phyloP scores from a whole-genome alignment of 2,329 filamentous ascomycete genomes.

The Fusarium sp. region DNA sequence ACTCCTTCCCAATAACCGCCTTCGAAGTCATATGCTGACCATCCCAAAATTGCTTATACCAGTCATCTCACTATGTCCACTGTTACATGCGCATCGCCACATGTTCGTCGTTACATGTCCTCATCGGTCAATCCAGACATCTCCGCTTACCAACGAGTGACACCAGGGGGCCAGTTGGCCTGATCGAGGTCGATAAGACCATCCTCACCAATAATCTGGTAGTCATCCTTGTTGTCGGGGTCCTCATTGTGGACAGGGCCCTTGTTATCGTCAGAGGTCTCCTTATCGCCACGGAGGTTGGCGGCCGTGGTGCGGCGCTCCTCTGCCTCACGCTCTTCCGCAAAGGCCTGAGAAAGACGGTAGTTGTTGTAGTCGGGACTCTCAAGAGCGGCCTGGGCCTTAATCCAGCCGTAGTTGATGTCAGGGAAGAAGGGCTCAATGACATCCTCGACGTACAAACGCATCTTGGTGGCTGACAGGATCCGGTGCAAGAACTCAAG shows the following conservation, averaged over 20 bases:
- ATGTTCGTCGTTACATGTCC: background rate
- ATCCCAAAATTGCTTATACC: background rate
- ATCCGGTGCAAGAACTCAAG: background rate
- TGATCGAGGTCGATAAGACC: slow-evolving; percentile 1
- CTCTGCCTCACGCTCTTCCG: background rate
- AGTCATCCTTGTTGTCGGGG: no score
- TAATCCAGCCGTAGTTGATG: background rate
- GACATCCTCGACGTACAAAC: background rate
- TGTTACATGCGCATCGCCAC: background rate
- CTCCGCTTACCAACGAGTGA: background rate
- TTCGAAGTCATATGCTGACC: background rate
- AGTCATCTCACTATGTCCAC: background rate
- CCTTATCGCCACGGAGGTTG: background rate
- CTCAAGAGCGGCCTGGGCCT: background rate
- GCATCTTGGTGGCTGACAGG: background rate
- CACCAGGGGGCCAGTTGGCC: background rate
- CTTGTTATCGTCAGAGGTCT: background rate
- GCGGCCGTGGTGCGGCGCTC: background rate
- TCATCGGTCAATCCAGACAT: background rate
- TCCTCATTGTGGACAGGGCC: background rate
- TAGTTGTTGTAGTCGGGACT: background rate
- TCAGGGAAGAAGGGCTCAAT: background rate
- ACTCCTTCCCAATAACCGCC: background rate
- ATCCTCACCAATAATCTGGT: background rate
- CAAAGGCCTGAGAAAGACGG: background rate